Evolutionary conservation across 345 rosid species (phyloP).

Genomic region (Heritiera littoralis): DNA sequence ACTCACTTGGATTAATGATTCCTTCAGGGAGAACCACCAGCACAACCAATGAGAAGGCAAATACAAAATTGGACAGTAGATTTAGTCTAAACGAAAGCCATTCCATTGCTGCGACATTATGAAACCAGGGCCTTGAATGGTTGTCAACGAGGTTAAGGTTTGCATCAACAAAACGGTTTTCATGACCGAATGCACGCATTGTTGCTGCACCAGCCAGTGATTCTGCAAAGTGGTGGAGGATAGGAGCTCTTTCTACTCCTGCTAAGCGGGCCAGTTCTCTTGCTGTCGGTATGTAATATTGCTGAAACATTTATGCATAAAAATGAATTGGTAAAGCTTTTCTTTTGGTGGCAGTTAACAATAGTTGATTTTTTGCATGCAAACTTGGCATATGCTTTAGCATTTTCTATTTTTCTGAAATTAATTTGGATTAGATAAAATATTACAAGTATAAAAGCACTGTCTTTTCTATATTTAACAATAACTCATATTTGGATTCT

Average conservation of each 20-base stretch:
- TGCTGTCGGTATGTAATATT: constrained; percentile 91
- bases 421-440: too few species aligned
- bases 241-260: constrained; percentile 83
- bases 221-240: constrained; percentile 94
- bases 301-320: constrained; percentile 40
- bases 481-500: too few species aligned
- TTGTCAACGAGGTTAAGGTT: constrained; percentile 71
- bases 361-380: too few species aligned
- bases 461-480: too few species aligned
- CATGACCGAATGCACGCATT: constrained; percentile 82
- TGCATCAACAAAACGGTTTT: constrained; percentile 55
- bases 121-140: constrained; percentile 97
- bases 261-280: constrained; percentile 88
- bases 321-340: not conserved
- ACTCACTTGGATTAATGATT: constrained; percentile 88
- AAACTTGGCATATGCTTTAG: not conserved
- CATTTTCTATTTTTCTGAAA: not conserved
- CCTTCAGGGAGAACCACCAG: constrained; percentile 93
- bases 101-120: constrained; percentile 82
- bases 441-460: too few species aligned
- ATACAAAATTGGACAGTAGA: constrained; percentile 81
- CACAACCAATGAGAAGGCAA: constrained; percentile 82
- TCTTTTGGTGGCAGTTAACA: too few species aligned
- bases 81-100: constrained; percentile 94
- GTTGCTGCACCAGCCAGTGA: constrained; percentile 91